Evolutionary conservation across 2,329 filamentous ascomycete genomes (phyloP).

Genomic region (Nectriaceae sp.): DNA sequence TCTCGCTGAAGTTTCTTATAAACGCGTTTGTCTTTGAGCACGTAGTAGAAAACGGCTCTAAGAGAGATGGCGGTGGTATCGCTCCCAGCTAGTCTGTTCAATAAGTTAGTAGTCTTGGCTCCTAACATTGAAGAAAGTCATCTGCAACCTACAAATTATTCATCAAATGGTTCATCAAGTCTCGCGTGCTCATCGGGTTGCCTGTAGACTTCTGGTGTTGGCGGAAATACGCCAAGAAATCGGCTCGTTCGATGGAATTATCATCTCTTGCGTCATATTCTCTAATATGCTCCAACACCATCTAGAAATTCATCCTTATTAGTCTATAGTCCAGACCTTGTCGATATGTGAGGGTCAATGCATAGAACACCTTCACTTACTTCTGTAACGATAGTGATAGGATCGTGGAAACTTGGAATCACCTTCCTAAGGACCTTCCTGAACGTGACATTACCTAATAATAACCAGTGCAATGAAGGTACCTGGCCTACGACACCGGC

Average conservation of each 20-base stretch:
- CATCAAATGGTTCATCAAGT: slow-evolving; percentile 13
- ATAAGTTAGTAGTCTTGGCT: background rate
- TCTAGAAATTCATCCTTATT: no score
- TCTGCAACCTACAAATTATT: slow-evolving; percentile 14
- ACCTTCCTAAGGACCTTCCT: no score
- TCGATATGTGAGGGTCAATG: no score
- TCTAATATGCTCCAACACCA: no score
- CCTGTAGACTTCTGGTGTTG: slow-evolving; percentile 6
- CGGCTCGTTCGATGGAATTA: no score
- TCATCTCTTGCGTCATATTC: no score
- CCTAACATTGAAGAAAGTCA: background rate
- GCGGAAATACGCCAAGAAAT: no score
- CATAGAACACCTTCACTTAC: no score
- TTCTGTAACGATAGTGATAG: no score
- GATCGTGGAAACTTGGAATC: no score
- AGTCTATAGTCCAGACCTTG: no score
- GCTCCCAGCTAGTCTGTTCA: slow-evolving; percentile 53
- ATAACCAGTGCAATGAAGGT: slow-evolving; percentile 25
- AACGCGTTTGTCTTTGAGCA: slow-evolving; percentile 54
- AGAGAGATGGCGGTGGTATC: slow-evolving; percentile 68
- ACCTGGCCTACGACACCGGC: slow-evolving; percentile 23
- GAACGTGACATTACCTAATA: no score
- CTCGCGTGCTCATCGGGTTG: slow-evolving; percentile 11
- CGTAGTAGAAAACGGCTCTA: slow-evolving; percentile 61
- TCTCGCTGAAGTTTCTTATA: slow-evolving; percentile 54